Evolutionary conservation across 164 flowering plant genomes (phyloP).

Genomic region (Stephania cephalantha): DNA sequence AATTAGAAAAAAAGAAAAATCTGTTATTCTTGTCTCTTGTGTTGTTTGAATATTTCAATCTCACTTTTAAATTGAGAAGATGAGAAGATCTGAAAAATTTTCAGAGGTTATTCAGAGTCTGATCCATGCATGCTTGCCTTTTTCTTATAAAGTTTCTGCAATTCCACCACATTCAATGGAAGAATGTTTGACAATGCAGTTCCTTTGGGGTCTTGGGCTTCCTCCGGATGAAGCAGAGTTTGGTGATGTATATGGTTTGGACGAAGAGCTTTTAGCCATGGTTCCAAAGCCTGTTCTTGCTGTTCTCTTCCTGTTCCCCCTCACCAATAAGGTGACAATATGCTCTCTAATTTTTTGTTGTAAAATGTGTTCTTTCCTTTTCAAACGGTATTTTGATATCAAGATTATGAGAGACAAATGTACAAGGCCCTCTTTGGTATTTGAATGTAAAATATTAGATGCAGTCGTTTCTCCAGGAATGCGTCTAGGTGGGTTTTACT

Average conservation of each 20-base stretch:
- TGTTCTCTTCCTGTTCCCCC: constrained; percentile 76
- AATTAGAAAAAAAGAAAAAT: neutral
- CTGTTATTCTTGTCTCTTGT: neutral
- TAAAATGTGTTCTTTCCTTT: neutral
- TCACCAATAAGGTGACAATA: constrained; percentile 48
- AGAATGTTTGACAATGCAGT: constrained; percentile 42
- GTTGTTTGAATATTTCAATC: neutral
- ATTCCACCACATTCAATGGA: neutral
- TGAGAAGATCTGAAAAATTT: neutral
- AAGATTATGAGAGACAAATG: neutral
- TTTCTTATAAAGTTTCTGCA: neutral
- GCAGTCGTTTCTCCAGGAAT: too few relatives aligned
- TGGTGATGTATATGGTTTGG: constrained; percentile 88
- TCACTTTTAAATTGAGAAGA: neutral
- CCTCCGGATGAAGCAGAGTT: constrained; percentile 71
- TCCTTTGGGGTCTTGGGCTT: constrained; percentile 91
- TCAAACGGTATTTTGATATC: neutral
- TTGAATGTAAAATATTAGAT: too few relatives aligned
- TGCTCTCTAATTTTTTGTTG: neutral
- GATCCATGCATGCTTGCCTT: neutral
- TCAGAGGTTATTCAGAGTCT: neutral
- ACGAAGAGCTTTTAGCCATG: constrained; percentile 87
- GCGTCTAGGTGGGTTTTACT: too few relatives aligned
- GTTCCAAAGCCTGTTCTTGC: constrained; percentile 94
- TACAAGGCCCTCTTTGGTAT: too few relatives aligned